Base-by-base conservation (phyloP, 108 stramenopile genomes). In the Cyclotella choctawhatcheeana region DNA sequence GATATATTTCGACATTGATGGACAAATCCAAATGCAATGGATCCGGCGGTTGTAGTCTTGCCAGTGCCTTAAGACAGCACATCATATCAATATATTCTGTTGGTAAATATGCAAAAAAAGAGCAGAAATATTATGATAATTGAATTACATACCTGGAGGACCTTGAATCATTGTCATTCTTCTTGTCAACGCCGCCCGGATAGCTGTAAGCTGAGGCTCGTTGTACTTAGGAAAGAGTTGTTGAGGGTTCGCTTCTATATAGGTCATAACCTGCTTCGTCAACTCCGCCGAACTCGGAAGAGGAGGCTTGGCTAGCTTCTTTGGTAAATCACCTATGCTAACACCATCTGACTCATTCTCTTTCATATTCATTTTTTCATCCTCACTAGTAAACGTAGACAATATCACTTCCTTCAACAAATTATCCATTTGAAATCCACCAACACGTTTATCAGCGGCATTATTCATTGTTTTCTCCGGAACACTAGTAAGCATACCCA, bases 11-110 rank as follows among this genome's bases (percentile, higher is more conserved):
- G 82, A 35, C 89, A 91, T 60, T 91, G 91, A 40, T 95, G 88
- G 22, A 91, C 89, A 61, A 89, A 92, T n/a, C 94, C 94, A 77
- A 91, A 90, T 2, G 86, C 91, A 65, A 95, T 90, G 16, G 87
- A 88, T 14, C 82, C 67, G 2, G 91, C 94, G 10, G 84, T 84
- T 3, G 86, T 85, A 17, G 94, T 95, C 74, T 95, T 87, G 5
- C 87, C 88, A 4, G 85, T 86, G 8, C 80, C 82, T 54, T 35
- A 22, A 12, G 22, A 43, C 3, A 37, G 43, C 0, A 20, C 17
- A 20, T 25, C 18, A n/a, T n/a, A n/a, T n/a, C n/a, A n/a, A n/a
- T n/a, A n/a, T n/a, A n/a, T n/a, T 0, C 25, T 21, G 0, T 31
- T 0, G 5, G n/a, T 30, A 5, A 26, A 64, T 8, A 25, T 25